Conservation (phyloP, 2,329 filamentous ascomycete genomes). For the Colletotrichum sp. region DNA sequence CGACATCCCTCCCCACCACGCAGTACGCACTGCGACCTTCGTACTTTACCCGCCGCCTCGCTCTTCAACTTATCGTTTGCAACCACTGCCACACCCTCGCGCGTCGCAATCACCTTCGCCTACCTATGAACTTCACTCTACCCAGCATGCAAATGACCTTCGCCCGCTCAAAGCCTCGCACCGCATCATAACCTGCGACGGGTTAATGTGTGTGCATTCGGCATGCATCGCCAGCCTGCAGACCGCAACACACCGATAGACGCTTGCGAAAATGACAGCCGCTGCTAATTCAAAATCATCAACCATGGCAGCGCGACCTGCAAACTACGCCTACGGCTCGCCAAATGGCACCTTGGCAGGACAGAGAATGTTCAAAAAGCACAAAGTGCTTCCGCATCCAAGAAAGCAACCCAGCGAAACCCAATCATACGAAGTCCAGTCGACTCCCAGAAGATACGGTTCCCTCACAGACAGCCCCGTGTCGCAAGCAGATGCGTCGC, state of each 20-base stretch:
- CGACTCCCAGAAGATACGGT: conserved; percentile 21
- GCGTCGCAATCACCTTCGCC: neutral
- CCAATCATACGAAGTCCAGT: conserved; percentile 12
- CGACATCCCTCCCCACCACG: neutral
- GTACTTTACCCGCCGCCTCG: neutral
- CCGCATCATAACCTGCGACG: conserved; percentile 12
- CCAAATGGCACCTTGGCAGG: conserved; percentile 29
- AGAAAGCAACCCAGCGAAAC: conserved; percentile 20
- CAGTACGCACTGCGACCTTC: neutral
- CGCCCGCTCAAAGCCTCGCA: neutral
- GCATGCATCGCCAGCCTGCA: neutral
- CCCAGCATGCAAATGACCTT: conserved; percentile 19
- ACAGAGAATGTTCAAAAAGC: conserved; percentile 49
- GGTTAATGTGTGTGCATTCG: conserved; percentile 6
- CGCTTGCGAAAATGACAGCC: conserved; percentile 25
- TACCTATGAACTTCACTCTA: conserved; percentile 1
- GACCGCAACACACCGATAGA: neutral
- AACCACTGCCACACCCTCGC: neutral
- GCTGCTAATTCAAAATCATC: conserved; percentile 28
- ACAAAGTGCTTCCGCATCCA: conserved; percentile 47
- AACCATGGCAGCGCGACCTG: conserved; percentile 36
- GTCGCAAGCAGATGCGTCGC: conserved; percentile 27
- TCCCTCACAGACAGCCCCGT: conserved; percentile 14
- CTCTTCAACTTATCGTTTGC: neutral
- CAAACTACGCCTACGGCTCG: conserved; percentile 30